Conservation (phyloP, 305 asterid genomes). For the Rubia peregrina region DNA sequence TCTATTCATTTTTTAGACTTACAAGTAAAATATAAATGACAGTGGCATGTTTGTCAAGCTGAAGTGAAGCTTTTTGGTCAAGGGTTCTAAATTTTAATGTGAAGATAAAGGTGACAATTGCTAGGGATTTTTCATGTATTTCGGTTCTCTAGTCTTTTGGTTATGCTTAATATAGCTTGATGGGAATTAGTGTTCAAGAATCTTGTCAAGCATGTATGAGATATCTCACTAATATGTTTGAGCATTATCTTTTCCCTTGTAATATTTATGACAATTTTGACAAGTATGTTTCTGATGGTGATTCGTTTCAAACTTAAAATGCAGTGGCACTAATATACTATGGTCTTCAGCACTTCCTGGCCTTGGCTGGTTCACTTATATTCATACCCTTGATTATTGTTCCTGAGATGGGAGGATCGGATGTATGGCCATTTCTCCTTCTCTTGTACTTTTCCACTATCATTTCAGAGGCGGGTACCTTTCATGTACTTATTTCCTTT, state of each 20-base stretch:
- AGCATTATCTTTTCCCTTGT: neutral
- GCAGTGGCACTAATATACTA: conserved; percentile 67
- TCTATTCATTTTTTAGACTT: neutral
- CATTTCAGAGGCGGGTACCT: neutral
- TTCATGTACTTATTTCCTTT: conserved; percentile 13
- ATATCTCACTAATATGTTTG: neutral
- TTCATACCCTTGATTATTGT: conserved; percentile 81
- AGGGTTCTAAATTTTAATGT: neutral
- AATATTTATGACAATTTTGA: conserved; percentile 5
- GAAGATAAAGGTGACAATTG: neutral
- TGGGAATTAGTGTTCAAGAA: neutral
- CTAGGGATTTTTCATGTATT: no score
- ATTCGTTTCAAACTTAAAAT: conserved; percentile 21
- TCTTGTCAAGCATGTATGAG: neutral
- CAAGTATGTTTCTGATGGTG: conserved; percentile 18
- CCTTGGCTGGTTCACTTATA: conserved; percentile 93
- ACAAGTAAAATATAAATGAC: neutral
- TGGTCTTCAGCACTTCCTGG: conserved; percentile 88
- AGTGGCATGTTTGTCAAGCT: neutral
- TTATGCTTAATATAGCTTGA: neutral
- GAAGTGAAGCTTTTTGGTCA: neutral
- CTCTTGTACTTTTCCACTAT: neutral
- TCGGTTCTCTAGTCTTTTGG: no score
- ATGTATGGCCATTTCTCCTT: conserved; percentile 47
- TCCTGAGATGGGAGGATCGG: conserved; percentile 97